Conservation (phyloP, 208 protist genomes). For the Crithidia thermophila region DNA sequence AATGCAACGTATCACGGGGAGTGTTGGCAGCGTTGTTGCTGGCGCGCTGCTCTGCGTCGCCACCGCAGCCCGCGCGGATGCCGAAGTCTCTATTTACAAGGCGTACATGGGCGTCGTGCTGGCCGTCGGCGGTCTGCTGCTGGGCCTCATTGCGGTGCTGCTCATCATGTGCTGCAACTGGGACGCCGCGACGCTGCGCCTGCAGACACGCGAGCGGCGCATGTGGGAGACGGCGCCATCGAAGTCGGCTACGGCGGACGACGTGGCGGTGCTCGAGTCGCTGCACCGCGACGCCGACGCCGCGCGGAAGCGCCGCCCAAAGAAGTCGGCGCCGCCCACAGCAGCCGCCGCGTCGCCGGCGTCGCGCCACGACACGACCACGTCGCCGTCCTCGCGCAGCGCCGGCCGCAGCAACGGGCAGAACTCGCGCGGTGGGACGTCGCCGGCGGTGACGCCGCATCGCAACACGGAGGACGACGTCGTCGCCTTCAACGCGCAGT, state of each 20-base stretch:
- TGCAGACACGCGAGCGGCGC: slow-evolving; percentile 22
- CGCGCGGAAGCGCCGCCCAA: background rate
- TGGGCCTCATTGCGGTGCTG: slow-evolving; percentile 3
- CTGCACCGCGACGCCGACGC: slow-evolving; percentile 10
- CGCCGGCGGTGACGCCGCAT: background rate
- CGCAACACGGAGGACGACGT: slow-evolving; percentile 7
- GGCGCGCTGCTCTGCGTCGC: slow-evolving; percentile 1
- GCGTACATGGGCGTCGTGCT: slow-evolving; percentile 1
- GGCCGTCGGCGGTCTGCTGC: slow-evolving; percentile 14
- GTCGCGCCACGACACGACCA: background rate
- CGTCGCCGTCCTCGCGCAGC: background rate
- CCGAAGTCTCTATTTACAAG: slow-evolving; percentile 4
- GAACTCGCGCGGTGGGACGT: background rate
- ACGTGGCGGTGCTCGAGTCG: background rate
- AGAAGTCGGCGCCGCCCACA: background rate
- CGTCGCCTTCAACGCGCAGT: background rate
- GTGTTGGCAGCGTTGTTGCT: background rate
- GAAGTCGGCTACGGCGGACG: background rate
- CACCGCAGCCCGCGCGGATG: background rate
- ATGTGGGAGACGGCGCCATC: slow-evolving; percentile 27
- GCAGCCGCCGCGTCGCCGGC: background rate
- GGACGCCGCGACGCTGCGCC: background rate
- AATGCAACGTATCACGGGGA: background rate
- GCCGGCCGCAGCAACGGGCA: background rate
- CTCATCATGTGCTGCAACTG: slow-evolving; percentile 16